Evolutionary conservation across 768 basidiomycete genomes (phyloP).

Genomic region (Pleurotus giganteus): DNA sequence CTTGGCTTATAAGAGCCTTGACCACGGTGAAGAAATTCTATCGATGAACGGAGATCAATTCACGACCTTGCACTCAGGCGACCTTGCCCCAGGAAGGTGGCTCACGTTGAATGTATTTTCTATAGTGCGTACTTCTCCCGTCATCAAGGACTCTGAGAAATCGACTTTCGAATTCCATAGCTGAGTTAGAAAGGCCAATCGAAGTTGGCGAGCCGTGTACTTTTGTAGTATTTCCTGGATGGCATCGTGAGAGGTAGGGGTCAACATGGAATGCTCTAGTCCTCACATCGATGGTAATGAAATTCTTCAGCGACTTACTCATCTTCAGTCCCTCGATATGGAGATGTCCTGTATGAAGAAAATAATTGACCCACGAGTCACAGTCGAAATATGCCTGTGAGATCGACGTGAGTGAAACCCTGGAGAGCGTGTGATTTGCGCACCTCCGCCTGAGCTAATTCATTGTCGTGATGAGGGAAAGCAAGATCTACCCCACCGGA

Average conservation of each 20-base stretch:
- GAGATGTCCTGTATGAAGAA: slow-evolving; percentile 96
- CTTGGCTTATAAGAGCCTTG: slow-evolving; percentile 73
- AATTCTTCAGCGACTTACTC: slow-evolving; percentile 99
- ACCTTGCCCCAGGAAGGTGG: slow-evolving; percentile 8
- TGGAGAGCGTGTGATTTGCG: slow-evolving; percentile 15
- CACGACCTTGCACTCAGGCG: slow-evolving; percentile 8
- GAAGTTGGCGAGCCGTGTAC: slow-evolving; percentile 83
- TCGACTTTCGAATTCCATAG: slow-evolving; percentile 93
- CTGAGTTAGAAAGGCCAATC: slow-evolving; percentile 88
- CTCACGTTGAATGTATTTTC: slow-evolving; percentile 85
- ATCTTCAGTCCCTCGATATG: slow-evolving; percentile 99
- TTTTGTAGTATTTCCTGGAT: slow-evolving; percentile 79
- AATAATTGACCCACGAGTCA: slow-evolving; percentile 96
- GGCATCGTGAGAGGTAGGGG: slow-evolving; percentile 7
- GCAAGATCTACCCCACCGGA: slow-evolving; percentile 95
- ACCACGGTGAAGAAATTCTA: slow-evolving; percentile 94
- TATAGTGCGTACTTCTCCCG: slow-evolving; percentile 81
- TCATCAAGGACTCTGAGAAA: slow-evolving; percentile 89
- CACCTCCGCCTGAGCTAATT: slow-evolving; percentile 96
- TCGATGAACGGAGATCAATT: slow-evolving; percentile 10
- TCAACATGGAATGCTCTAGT: slow-evolving; percentile 7
- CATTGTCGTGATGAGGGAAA: slow-evolving; percentile 99
- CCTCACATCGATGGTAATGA: slow-evolving; percentile 91
- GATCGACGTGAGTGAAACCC: slow-evolving; percentile 11
- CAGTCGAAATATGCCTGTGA: slow-evolving; percentile 89